These are phyloP conservation scores for Blastomyces parvus DNA, from an alignment of 2,329 filamentous ascomycete genomes.

Conservation along the genomic window DNA sequence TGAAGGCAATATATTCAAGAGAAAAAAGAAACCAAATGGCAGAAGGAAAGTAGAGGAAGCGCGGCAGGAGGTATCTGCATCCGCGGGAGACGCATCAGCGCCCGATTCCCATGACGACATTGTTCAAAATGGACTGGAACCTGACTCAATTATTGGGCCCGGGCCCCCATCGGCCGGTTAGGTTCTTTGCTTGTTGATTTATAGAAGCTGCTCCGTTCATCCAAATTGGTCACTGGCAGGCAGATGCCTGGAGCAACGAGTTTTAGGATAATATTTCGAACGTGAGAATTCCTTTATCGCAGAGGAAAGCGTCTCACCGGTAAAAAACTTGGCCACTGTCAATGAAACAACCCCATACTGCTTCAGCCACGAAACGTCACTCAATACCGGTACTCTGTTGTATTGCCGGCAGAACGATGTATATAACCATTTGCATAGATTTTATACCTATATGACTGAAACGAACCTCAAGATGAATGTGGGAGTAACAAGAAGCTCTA, in stretches of 20 bases:
- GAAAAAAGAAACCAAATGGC: neutral
- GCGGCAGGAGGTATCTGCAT: neutral
- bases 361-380: neutral
- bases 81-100: neutral
- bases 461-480: neutral
- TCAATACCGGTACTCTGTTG: neutral
- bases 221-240: neutral
- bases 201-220: neutral
- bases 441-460: neutral
- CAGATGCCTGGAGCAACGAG: neutral
- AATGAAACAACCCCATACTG: neutral
- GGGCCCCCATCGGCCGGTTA: neutral
- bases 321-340: neutral
- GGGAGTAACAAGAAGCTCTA: neutral
- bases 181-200: neutral
- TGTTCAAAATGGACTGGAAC: neutral
- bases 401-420: neutral
- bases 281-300: neutral
- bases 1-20: slow-evolving; percentile 9
- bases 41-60: neutral
- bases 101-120: neutral
- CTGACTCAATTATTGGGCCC: neutral
- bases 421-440: neutral
- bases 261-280: neutral
- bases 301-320: neutral